A percentile compares a stretch with the other conserved stretches of the same genome.
phyloP scores from a whole-genome alignment of 495 filamentous ascomycete species.

The Penicillium antarcticum region DNA sequence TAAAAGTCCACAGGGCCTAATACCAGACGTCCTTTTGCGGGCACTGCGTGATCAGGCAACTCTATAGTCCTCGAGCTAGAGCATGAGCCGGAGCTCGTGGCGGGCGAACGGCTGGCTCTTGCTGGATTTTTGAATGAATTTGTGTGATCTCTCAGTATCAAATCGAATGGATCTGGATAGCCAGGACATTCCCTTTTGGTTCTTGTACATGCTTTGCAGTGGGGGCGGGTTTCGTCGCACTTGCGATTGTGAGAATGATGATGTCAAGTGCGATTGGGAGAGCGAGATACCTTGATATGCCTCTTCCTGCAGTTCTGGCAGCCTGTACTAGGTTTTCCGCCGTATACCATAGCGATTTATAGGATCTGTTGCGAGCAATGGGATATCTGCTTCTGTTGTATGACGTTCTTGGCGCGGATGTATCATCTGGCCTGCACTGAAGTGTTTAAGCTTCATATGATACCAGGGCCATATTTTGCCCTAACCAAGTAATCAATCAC shows the following conservation, averaged over 20 bases:
- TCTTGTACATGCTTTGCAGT: conserved; percentile 46
- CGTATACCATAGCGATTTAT: conserved; percentile 58
- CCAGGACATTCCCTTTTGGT: conserved; percentile 54
- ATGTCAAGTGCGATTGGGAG: neutral
- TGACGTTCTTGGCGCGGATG: neutral
- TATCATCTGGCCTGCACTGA: neutral
- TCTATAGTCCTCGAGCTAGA: neutral
- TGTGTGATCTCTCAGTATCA: conserved; percentile 67
- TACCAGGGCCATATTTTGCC: neutral
- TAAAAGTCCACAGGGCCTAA: neutral
- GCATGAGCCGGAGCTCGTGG: neutral
- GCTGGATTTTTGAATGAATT: conserved; percentile 36
- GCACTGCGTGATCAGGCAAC: neutral
- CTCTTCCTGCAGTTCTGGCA: conserved; percentile 64
- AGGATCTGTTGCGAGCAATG: neutral
- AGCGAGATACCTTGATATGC: conserved; percentile 52
- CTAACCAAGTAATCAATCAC: neutral
- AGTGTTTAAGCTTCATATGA: neutral
- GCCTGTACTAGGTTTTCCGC: conserved; percentile 67
- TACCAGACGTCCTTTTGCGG: neutral
- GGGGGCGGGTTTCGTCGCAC: conserved; percentile 51
- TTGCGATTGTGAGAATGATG: conserved; percentile 13
- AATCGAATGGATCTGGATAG: conserved; percentile 65
- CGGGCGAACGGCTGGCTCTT: neutral
- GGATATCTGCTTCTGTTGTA: neutral